Conservation (phyloP, 768 basidiomycete species). For the Trametes sanguinea region DNA sequence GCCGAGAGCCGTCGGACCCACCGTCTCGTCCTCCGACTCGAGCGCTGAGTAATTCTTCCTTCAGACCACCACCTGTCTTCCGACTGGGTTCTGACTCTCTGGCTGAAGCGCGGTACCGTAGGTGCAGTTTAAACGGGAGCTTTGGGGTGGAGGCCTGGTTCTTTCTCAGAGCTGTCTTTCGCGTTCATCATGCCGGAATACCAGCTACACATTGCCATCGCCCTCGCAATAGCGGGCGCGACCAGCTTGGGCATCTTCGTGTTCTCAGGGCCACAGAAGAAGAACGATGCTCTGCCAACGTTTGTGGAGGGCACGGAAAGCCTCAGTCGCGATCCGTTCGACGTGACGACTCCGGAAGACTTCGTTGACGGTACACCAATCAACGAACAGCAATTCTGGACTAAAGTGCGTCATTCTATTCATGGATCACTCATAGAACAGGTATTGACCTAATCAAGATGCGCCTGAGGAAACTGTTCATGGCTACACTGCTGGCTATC, state of each 20-base stretch:
- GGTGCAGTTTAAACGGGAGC: background rate
- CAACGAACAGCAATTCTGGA: slow-evolving; percentile 61
- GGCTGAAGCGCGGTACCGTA: background rate
- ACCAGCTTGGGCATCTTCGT: slow-evolving; percentile 48
- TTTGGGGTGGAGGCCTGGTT: background rate
- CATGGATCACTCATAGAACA: background rate
- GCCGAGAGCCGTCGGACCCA: background rate
- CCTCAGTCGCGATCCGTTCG: slow-evolving; percentile 56
- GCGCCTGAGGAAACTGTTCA: slow-evolving; percentile 56
- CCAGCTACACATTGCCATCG: slow-evolving; percentile 55
- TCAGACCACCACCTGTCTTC: background rate
- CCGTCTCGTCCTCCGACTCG: background rate
- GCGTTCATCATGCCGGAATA: slow-evolving; percentile 53
- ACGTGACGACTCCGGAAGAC: slow-evolving; percentile 74
- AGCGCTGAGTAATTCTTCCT: background rate
- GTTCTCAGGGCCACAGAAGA: slow-evolving; percentile 43
- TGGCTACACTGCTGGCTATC: slow-evolving; percentile 47
- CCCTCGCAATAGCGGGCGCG: slow-evolving; percentile 45
- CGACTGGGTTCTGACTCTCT: background rate
- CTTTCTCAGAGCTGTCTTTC: background rate
- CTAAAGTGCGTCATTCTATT: slow-evolving; percentile 39
- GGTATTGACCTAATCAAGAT: slow-evolving; percentile 41
- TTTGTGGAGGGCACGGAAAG: slow-evolving; percentile 31
- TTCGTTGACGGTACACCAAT: slow-evolving; percentile 66
- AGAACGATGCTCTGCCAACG: slow-evolving; percentile 51